A percentile compares a stretch with the other conserved stretches of the same genome.
Conservation (phyloP, 495 filamentous ascomycete genomes). For the Neurospora sp. region DNA sequence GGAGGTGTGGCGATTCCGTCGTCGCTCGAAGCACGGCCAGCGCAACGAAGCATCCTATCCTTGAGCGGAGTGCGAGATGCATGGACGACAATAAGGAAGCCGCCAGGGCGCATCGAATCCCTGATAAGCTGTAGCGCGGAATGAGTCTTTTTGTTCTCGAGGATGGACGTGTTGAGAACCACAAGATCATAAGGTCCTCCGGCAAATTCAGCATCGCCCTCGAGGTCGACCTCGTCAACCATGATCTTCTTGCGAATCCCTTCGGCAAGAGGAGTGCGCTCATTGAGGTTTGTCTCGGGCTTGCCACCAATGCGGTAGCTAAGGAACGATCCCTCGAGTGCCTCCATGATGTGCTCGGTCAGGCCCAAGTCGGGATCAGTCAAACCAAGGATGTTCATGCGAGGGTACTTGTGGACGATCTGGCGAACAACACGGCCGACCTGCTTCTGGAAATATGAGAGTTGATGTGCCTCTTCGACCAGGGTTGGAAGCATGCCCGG, state of each 20-base stretch:
- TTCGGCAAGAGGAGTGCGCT: constrained; percentile 2
- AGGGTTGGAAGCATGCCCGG: constrained; percentile 11
- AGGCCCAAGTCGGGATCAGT: constrained; percentile 19
- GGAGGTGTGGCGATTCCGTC: constrained; percentile 11
- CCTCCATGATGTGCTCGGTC: constrained; percentile 20
- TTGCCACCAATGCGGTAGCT: constrained; percentile 18
- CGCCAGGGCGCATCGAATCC: constrained; percentile 28
- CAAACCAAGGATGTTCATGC: constrained; percentile 32
- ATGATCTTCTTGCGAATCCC: constrained; percentile 10
- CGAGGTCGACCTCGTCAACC: constrained; percentile 18
- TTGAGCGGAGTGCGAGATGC: constrained; percentile 8
- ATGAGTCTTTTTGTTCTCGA: constrained; percentile 6
- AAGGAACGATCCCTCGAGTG: constrained; percentile 24
- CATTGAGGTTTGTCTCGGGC: constrained; percentile 8
- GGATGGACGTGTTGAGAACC: constrained; percentile 23
- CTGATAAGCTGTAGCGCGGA: constrained; percentile 15
- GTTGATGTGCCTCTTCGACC: constrained; percentile 20
- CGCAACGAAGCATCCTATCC: constrained; percentile 10
- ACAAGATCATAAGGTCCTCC: constrained; percentile 26
- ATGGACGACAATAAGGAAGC: constrained; percentile 31
- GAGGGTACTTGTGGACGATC: constrained; percentile 31
- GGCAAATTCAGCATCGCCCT: neutral
- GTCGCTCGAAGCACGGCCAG: neutral
- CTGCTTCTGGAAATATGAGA: constrained; percentile 22
- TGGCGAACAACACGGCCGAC: constrained; percentile 27